Conservation (phyloP, 2,329 filamentous ascomycete genomes). For the Calonectria pseudoturangicola region DNA sequence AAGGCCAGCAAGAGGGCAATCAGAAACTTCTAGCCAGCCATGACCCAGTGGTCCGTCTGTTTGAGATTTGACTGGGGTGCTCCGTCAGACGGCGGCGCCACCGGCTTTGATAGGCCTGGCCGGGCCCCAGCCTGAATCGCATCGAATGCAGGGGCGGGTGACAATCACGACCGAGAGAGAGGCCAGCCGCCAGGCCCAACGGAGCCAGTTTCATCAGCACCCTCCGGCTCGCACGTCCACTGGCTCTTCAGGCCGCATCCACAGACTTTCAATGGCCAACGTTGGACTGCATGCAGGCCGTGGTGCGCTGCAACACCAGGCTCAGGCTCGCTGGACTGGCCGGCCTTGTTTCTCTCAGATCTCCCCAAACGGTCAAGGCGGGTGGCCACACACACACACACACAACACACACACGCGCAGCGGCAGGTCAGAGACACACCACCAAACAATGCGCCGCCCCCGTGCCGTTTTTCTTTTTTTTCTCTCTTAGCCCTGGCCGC, state of each 20-base stretch:
- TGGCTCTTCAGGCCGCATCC: slow-evolving; percentile 30
- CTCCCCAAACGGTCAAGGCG: slow-evolving; percentile 21
- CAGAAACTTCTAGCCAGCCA: slow-evolving; percentile 18
- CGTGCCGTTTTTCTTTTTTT: neutral
- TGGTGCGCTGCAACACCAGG: slow-evolving; percentile 9
- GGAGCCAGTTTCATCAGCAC: slow-evolving; percentile 48
- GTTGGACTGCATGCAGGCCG: slow-evolving; percentile 23
- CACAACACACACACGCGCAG: too few species aligned
- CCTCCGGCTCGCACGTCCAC: slow-evolving; percentile 44
- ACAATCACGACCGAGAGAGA: slow-evolving; percentile 5
- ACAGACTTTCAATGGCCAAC: slow-evolving; percentile 2
- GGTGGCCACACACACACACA: neutral
- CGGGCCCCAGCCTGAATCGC: slow-evolving; percentile 15
- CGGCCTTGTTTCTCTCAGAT: slow-evolving; percentile 28
- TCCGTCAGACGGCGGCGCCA: slow-evolving; percentile 34
- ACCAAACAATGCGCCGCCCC: slow-evolving; percentile 19
- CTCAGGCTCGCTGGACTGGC: neutral
- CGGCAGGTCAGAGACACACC: slow-evolving; percentile 21
- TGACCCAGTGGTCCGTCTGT: slow-evolving; percentile 42
- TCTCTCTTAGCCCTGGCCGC: slow-evolving; percentile 12
- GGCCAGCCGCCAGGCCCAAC: slow-evolving; percentile 35
- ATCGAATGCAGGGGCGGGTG: slow-evolving; percentile 40
- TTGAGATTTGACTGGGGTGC: slow-evolving; percentile 51
- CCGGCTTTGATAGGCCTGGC: slow-evolving; percentile 15
- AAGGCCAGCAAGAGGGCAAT: slow-evolving; percentile 2